Evolutionary conservation across 1,284 basidiomycete species (phyloP).

Genomic region (Laetiporus sulphureus): DNA sequence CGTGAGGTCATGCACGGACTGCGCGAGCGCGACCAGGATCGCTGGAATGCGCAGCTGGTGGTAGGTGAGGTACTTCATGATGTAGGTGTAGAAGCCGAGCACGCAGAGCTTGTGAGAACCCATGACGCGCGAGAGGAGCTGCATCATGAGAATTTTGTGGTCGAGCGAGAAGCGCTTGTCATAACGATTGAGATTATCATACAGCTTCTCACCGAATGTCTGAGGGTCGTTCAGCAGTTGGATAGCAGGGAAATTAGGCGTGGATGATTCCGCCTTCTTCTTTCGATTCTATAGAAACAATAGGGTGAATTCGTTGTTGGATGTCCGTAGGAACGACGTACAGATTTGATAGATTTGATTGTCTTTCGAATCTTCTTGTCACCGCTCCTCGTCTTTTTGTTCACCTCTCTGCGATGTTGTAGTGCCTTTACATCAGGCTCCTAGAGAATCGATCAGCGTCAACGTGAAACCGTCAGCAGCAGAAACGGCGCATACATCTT

Average conservation of each 20-base stretch:
- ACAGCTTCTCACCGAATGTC: slow-evolving; percentile 92
- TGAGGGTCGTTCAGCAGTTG: slow-evolving; percentile 96
- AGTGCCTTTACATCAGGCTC: slow-evolving; percentile 63
- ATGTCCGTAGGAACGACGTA: slow-evolving; percentile 12
- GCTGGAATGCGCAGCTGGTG: slow-evolving; percentile 92
- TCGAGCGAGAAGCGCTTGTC: slow-evolving; percentile 94
- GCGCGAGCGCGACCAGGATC: slow-evolving; percentile 92
- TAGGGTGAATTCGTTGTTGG: too few species aligned
- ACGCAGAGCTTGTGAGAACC: slow-evolving; percentile 91
- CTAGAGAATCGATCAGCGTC: slow-evolving; percentile 28
- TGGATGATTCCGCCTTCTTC: slow-evolving; percentile 35
- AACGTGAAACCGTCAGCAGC: background rate
- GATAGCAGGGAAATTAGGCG: slow-evolving; percentile 87
- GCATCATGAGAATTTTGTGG: slow-evolving; percentile 97
- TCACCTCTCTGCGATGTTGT: slow-evolving; percentile 80
- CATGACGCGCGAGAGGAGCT: slow-evolving; percentile 94
- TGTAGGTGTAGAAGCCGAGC: slow-evolving; percentile 95
- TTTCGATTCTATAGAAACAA: slow-evolving; percentile 68
- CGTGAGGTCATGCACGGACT: slow-evolving; percentile 93
- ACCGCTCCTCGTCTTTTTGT: slow-evolving; percentile 80
- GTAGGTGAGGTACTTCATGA: slow-evolving; percentile 90
- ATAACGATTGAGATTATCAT: slow-evolving; percentile 78
- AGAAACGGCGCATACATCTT: slow-evolving; percentile 40
- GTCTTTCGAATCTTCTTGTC: slow-evolving; percentile 75
- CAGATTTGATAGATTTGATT: slow-evolving; percentile 57